Base-by-base conservation (phyloP, 768 basidiomycete species). In the Mycena vitilis region DNA sequence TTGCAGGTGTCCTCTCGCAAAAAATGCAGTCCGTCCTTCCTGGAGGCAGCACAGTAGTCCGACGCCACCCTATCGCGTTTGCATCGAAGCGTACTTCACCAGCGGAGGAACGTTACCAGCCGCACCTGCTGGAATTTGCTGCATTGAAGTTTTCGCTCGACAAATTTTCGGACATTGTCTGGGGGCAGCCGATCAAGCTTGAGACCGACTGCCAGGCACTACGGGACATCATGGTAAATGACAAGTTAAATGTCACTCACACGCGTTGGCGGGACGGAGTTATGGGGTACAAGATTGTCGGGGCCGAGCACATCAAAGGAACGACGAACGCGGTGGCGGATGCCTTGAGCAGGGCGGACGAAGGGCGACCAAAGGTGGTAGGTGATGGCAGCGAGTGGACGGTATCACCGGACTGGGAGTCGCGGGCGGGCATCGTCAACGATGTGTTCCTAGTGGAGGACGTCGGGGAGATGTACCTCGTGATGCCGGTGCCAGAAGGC, bases 31-130 rank as follows among this genome's bases (percentile, higher is more conserved):
- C 65, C 9, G 63, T 56, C 0, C 38, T 71, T 0, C 70, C 73
- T 0, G 69, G 68, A 8, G 74, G 77, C 0, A 62, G 44, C 11
- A 55, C 7, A 0, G 69, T 73, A 5, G 15, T 66, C 4, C 22
- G 65, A 2, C 38, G 72, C 1, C 78, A 80, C 63, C 81, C 81
- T 0, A 72, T 82, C 0, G 79, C 63, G 0, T 82, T 78, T 60
- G 74, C 75, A 4, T 81, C 80, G 12, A 81, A 82, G 49, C 67
- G 79, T 10, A 80, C 80, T 16, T 82, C 80, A 0, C 36, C 49
- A 0, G 60, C 75, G 0, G 80, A 81, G 59, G 75, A 74, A 38
- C 69, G 72, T 7, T 82, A 80, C 61, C 69, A 71, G 44, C 80
- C 77, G 1, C 79, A 75, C 60, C 51, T 80, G 5, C 71, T 79